phyloP scores from a whole-genome alignment of 768 basidiomycete genomes.

The Lenzites betulinus region DNA sequence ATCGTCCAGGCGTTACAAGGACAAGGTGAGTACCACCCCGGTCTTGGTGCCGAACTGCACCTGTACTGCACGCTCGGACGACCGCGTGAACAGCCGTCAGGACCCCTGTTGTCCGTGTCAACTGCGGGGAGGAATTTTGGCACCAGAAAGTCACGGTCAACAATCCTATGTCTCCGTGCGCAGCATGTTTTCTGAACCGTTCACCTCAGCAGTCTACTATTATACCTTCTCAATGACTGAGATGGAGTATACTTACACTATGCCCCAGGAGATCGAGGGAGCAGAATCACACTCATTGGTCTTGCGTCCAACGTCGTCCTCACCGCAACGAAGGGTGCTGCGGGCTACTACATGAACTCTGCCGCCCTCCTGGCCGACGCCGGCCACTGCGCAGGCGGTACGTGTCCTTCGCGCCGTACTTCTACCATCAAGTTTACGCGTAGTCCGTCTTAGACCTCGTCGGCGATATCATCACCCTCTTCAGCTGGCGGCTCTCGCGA shows the following conservation, averaged over 20 bases:
- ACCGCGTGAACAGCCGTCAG: conserved; percentile 3
- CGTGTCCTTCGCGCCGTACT: conserved; percentile 31
- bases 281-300: conserved; percentile 82
- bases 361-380: conserved; percentile 92
- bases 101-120: too few relatives aligned
- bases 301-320: conserved; percentile 80
- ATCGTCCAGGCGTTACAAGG: conserved; percentile 70
- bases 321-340: conserved; percentile 81
- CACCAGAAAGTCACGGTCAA: too few relatives aligned
- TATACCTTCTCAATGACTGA: too few relatives aligned
- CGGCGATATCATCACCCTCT: conserved; percentile 89
- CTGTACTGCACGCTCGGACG: too few relatives aligned
- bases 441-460: conserved; percentile 57
- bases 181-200: too few relatives aligned
- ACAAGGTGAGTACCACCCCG: conserved; percentile 48
- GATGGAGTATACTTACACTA: not conserved
- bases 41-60: not conserved
- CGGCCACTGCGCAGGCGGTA: conserved; percentile 87
- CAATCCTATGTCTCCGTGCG: too few relatives aligned
- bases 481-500: conserved; percentile 84
- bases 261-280: conserved; percentile 72
- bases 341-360: conserved; percentile 89
- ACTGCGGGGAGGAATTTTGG: too few relatives aligned
- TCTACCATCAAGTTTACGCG: too few relatives aligned
- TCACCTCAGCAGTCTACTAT: too few relatives aligned